phyloP scores from a whole-genome alignment of 768 basidiomycete species.

The Rhodotorula sphaerocarpa region DNA sequence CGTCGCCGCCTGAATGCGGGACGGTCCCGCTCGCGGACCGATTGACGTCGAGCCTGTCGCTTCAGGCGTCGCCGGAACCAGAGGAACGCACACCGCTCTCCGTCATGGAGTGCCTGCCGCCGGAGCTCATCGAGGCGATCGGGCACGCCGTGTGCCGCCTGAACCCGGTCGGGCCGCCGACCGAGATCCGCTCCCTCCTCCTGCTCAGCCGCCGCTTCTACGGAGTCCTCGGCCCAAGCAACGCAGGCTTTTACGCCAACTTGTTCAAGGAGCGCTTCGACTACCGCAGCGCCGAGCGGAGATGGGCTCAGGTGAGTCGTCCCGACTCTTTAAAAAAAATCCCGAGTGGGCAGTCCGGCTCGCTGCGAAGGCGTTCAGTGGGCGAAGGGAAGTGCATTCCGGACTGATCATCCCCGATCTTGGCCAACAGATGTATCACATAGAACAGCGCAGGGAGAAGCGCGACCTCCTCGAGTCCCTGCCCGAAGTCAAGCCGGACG shows the following conservation, averaged over 20 bases:
- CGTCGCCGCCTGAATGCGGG: neutral
- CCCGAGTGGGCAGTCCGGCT: neutral
- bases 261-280: slow-evolving; percentile 35
- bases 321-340: too few relatives aligned
- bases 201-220: slow-evolving; percentile 50
- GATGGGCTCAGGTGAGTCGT: slow-evolving; percentile 22
- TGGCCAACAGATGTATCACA: slow-evolving; percentile 9
- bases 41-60: neutral
- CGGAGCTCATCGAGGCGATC: slow-evolving; percentile 55
- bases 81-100: neutral
- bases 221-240: slow-evolving; percentile 43
- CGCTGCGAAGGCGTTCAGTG: too few relatives aligned
- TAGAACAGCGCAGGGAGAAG: slow-evolving; percentile 32
- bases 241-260: slow-evolving; percentile 29
- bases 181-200: slow-evolving; percentile 48
- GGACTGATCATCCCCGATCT: neutral
- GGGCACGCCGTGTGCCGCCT: slow-evolving; percentile 47
- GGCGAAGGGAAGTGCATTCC: too few relatives aligned
- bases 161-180: slow-evolving; percentile 46
- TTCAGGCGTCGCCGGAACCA: neutral
- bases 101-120: slow-evolving; percentile 52
- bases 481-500: slow-evolving; percentile 17
- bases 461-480: slow-evolving; percentile 13
- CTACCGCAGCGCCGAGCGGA: slow-evolving; percentile 7
- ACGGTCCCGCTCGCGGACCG: neutral